Conservation (phyloP, 495 filamentous ascomycete genomes). For the Aspergillus ellipticus region DNA sequence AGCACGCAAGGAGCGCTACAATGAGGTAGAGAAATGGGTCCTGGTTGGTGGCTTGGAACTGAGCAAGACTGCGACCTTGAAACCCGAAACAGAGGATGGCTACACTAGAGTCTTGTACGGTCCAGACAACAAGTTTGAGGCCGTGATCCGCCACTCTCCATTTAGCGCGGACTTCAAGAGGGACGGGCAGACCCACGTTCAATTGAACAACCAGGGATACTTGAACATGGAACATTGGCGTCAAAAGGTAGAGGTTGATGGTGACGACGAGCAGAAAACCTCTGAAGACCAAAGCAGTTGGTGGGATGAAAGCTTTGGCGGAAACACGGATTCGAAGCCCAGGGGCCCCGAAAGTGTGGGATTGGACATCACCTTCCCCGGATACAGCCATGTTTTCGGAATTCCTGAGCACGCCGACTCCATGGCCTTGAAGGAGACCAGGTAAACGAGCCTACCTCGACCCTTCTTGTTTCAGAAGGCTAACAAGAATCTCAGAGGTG, state of each 20-base stretch:
- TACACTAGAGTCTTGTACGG: conserved; percentile 80
- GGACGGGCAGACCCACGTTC: conserved; percentile 76
- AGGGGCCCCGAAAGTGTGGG: conserved; percentile 84
- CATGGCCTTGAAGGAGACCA: conserved; percentile 81
- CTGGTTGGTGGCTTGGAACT: conserved; percentile 74
- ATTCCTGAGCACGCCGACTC: conserved; percentile 92
- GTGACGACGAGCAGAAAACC: conserved; percentile 42
- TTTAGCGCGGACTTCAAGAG: conserved; percentile 83
- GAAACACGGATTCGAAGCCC: conserved; percentile 90
- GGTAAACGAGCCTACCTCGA: conserved; percentile 33
- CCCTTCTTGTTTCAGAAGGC: conserved; percentile 4
- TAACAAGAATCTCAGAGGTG: conserved; percentile 51
- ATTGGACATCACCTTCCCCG: conserved; percentile 86
- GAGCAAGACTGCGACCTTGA: conserved; percentile 63
- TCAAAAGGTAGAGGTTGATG: conserved; percentile 69
- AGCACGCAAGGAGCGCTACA: conserved; percentile 87
- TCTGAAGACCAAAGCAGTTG: conserved; percentile 77
- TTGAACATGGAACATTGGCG: conserved; percentile 96
- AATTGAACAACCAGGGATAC: conserved; percentile 80
- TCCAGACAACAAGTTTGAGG: conserved; percentile 68
- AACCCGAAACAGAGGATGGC: conserved; percentile 51
- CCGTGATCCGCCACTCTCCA: conserved; percentile 74
- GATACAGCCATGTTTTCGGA: conserved; percentile 88
- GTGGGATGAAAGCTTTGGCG: conserved; percentile 97
- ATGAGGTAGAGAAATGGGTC: conserved; percentile 83